These are phyloP conservation scores for Phytophthora sp. DNA, from an alignment of 352 stramenopile species.

Conservation along the genomic window DNA sequence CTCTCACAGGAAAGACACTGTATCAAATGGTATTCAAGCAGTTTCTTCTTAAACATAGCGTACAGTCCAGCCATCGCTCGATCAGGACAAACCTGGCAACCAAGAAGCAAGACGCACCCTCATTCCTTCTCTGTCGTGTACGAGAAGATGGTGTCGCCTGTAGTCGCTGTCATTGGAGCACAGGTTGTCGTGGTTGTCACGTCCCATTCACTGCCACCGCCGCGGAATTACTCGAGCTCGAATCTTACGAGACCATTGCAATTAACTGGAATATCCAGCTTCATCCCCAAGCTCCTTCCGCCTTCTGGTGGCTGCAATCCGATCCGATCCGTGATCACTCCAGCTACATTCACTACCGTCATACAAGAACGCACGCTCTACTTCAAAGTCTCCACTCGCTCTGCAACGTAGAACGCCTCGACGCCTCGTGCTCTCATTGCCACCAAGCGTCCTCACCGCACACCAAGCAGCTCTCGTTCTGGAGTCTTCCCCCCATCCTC, in stretches of 20 bases:
- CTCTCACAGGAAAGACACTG: slow-evolving; percentile 39
- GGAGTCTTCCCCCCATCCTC: slow-evolving; percentile 60
- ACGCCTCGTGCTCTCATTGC: slow-evolving; percentile 52
- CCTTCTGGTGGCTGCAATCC: slow-evolving; percentile 27
- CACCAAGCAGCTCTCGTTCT: slow-evolving; percentile 60
- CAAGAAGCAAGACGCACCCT: not conserved
- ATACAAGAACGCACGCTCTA: slow-evolving; percentile 37
- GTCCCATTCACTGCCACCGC: slow-evolving; percentile 37
- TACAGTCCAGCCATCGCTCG: not conserved
- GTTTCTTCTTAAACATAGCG: slow-evolving; percentile 10
- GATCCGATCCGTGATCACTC: slow-evolving; percentile 38
- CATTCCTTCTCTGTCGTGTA: slow-evolving; percentile 59
- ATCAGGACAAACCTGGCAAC: not conserved
- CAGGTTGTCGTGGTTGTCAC: slow-evolving; percentile 55
- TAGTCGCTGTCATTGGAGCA: slow-evolving; percentile 57
- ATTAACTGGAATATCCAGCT: slow-evolving; percentile 62
- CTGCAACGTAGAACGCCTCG: slow-evolving; percentile 52
- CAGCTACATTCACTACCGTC: slow-evolving; percentile 46
- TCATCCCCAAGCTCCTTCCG: slow-evolving; percentile 22
- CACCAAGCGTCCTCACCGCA: slow-evolving; percentile 33
- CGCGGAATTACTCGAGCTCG: slow-evolving; percentile 41
- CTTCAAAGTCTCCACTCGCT: slow-evolving; percentile 53
- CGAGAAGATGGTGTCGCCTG: slow-evolving; percentile 53
- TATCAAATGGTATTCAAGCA: slow-evolving; percentile 34
- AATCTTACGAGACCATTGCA: slow-evolving; percentile 64